Conservation (phyloP, 2,329 filamentous ascomycete species). For the Ophiostoma australiae region DNA sequence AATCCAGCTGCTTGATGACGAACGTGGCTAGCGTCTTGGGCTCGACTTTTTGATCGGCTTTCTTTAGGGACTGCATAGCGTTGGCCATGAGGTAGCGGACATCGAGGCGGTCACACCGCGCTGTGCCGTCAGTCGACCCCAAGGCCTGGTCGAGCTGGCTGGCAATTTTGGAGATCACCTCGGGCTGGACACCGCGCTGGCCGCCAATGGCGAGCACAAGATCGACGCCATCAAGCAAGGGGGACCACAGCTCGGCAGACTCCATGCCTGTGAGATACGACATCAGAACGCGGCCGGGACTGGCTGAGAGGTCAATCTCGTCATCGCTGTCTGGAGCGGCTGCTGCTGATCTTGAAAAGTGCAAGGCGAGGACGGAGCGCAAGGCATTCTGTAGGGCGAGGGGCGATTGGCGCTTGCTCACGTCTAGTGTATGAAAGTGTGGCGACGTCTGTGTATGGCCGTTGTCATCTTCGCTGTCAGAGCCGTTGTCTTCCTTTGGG, state of each 20-base stretch:
- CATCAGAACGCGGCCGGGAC: slow-evolving; percentile 41
- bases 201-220: slow-evolving; percentile 57
- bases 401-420: slow-evolving; percentile 42
- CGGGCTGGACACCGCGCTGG: slow-evolving; percentile 49
- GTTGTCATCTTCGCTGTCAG: slow-evolving; percentile 3
- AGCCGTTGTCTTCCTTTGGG: slow-evolving; percentile 27
- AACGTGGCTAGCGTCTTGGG: slow-evolving; percentile 49
- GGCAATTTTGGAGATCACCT: slow-evolving; percentile 46
- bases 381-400: slow-evolving; percentile 55
- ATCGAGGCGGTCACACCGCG: slow-evolving; percentile 53
- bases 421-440: slow-evolving; percentile 43
- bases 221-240: slow-evolving; percentile 49
- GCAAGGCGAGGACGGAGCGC: slow-evolving; percentile 47
- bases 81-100: slow-evolving; percentile 58
- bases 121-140: slow-evolving; percentile 39
- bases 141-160: slow-evolving; percentile 53
- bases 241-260: slow-evolving; percentile 44
- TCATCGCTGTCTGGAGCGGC: background rate
- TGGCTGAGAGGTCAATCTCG: background rate
- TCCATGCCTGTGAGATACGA: slow-evolving; percentile 46
- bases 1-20: slow-evolving; percentile 57
- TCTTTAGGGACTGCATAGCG: slow-evolving; percentile 53
- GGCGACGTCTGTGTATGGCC: slow-evolving; percentile 26
- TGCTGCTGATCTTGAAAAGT: slow-evolving; percentile 36
- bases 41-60: slow-evolving; percentile 37